Percentiles rank a stretch among this genome's conserved stretches.
These are phyloP conservation scores for Pseudohalonectria lignicola DNA, from an alignment of 2,329 filamentous ascomycete species.

Conservation along the genomic window DNA sequence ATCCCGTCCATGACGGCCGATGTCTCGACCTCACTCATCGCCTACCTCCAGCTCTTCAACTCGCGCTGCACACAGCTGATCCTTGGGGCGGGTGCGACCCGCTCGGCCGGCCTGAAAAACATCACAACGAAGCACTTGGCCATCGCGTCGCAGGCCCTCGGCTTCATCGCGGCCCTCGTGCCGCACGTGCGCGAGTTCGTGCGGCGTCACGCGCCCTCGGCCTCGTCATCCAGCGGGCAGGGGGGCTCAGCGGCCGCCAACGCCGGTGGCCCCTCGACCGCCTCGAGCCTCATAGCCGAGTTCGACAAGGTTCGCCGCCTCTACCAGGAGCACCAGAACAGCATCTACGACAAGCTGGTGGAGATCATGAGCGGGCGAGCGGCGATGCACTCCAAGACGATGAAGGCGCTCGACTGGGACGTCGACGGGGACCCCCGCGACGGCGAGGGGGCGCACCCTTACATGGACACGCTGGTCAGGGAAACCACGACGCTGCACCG, in stretches of 20 bases:
- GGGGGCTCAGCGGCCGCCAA: background rate
- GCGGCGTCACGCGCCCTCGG: constrained; percentile 55
- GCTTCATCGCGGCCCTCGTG: constrained; percentile 77
- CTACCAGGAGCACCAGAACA: constrained; percentile 81
- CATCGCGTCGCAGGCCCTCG: constrained; percentile 77
- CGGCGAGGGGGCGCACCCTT: constrained; percentile 43
- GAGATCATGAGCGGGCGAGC: constrained; percentile 83
- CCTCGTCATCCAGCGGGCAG: background rate
- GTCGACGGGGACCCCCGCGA: constrained; percentile 13
- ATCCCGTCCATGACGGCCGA: constrained; percentile 86
- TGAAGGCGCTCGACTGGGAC: constrained; percentile 71
- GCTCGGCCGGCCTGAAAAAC: constrained; percentile 82
- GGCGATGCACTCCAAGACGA: constrained; percentile 58
- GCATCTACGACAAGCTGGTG: constrained; percentile 84
- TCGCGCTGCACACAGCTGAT: constrained; percentile 94
- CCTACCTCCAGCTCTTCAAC: constrained; percentile 89
- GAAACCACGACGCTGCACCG: constrained; percentile 79
- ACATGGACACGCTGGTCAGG: constrained; percentile 80
- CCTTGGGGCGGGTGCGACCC: constrained; percentile 82
- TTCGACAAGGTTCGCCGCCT: constrained; percentile 81
- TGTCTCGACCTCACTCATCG: constrained; percentile 66
- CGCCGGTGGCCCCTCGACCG: constrained; percentile 12
- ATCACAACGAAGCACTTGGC: constrained; percentile 95
- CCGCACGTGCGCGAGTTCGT: constrained; percentile 89
- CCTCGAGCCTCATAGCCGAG: constrained; percentile 58